Percentiles rank a stretch among this genome's conserved stretches.
phyloP scores from a whole-genome alignment of 208 protist genomes.

The Naegleria fowleri region DNA sequence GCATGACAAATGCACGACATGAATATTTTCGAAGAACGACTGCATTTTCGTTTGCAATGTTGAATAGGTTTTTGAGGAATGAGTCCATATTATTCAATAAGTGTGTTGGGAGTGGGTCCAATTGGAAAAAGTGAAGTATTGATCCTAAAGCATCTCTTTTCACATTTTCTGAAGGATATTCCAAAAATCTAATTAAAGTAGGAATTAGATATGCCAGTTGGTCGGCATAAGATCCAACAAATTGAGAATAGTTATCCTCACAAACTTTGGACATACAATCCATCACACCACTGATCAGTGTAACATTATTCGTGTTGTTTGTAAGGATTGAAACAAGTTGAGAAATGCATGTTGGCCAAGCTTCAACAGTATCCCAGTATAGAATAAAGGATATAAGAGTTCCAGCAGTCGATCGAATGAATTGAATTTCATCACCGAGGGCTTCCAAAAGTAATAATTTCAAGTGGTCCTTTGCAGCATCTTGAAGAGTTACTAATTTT shows the following conservation, averaged over 20 bases:
- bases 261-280: neutral
- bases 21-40: neutral
- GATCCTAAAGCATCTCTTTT: neutral
- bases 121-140: neutral
- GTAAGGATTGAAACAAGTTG: neutral
- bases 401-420: neutral
- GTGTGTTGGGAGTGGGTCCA: neutral
- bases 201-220: neutral
- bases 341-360: neutral
- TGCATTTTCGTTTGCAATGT: neutral
- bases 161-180: neutral
- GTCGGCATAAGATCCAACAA: neutral
- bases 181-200: slow-evolving; percentile 17
- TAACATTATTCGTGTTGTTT: neutral
- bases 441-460: neutral
- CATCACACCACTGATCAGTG: neutral
- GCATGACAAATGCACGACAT: neutral
- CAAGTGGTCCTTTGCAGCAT: neutral
- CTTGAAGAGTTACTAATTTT: neutral
- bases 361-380: neutral
- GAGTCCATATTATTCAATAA: neutral
- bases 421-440: neutral
- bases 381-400: neutral
- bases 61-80: neutral
- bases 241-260: slow-evolving; percentile 7